Evolutionary conservation across 305 asterid species (phyloP).

Genomic region (Solanum hybrid): DNA sequence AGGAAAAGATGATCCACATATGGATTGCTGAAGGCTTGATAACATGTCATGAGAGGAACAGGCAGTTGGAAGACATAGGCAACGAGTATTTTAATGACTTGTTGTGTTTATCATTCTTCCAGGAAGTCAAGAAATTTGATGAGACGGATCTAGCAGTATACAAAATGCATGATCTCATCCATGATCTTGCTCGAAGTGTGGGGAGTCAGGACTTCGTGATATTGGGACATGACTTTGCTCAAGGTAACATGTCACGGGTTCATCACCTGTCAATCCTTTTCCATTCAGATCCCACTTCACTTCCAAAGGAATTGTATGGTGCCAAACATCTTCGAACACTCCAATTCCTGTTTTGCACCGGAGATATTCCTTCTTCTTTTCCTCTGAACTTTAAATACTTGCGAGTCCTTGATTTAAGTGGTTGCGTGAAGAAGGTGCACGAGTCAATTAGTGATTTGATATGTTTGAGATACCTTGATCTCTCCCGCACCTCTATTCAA

Average conservation of each 20-base stretch:
- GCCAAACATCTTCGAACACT: slow-evolving; percentile 7
- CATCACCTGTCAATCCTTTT: slow-evolving; percentile 50
- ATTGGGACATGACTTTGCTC: slow-evolving; percentile 52
- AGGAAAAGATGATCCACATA: slow-evolving; percentile 20
- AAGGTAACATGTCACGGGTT: slow-evolving; percentile 38
- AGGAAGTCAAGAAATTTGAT: slow-evolving; percentile 11
- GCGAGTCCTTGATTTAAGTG: slow-evolving; percentile 56
- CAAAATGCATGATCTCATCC: slow-evolving; percentile 68
- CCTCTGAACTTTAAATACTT: slow-evolving; percentile 51
- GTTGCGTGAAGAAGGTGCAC: slow-evolving; percentile 42
- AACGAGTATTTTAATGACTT: slow-evolving; percentile 27
- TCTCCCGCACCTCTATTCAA: slow-evolving; percentile 20
- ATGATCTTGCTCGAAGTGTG: slow-evolving; percentile 48
- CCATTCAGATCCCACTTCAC: slow-evolving; percentile 9
- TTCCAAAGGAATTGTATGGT: slow-evolving; percentile 4
- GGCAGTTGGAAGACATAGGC: slow-evolving; percentile 12
- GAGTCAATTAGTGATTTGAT: slow-evolving; percentile 46
- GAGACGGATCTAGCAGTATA: slow-evolving; percentile 21
- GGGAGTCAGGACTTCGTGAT: slow-evolving; percentile 2
- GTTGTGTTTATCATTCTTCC: slow-evolving; percentile 17
- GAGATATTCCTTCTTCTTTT: slow-evolving; percentile 54
- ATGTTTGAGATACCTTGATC: slow-evolving; percentile 34
- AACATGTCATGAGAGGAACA: slow-evolving; percentile 4
- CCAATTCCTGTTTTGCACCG: slow-evolving; percentile 39
- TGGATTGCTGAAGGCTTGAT: slow-evolving; percentile 34